These are phyloP conservation scores for Solanum hybrid DNA, from an alignment of 305 asterid genomes.

Conservation along the genomic window DNA sequence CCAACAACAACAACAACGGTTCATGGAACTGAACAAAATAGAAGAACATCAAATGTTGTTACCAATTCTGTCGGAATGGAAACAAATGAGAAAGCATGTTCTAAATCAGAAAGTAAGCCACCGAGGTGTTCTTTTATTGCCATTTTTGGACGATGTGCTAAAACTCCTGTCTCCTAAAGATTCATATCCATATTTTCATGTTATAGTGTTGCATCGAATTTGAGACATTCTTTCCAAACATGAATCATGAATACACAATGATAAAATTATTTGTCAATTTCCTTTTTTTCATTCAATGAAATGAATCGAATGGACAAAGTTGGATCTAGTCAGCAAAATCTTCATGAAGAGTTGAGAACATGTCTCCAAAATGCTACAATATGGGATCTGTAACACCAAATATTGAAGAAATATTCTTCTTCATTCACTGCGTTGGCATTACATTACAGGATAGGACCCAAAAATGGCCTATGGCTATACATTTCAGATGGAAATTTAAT, in stretches of 20 bases:
- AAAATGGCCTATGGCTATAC: background rate
- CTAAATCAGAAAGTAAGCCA: conserved; percentile 24
- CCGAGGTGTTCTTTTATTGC: conserved; percentile 24
- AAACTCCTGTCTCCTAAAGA: conserved; percentile 20
- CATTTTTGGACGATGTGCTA: conserved; percentile 25
- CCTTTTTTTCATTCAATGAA: background rate
- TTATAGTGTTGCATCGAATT: background rate
- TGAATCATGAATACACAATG: background rate
- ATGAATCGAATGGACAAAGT: background rate
- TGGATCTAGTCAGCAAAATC: background rate
- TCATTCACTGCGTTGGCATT: background rate
- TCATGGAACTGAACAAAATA: background rate
- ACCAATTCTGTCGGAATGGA: background rate
- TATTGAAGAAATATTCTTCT: background rate
- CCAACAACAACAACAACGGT: background rate
- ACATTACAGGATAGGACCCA: background rate
- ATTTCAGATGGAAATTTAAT: background rate
- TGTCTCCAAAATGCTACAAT: background rate
- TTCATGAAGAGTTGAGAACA: background rate
- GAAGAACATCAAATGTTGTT: background rate
- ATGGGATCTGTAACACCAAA: background rate
- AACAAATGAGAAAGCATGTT: background rate
- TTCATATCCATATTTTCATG: background rate
- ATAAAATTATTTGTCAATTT: background rate
- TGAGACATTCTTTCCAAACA: background rate